Evolutionary conservation across 345 rosid genomes (phyloP), one percentile per base, ranked within the genome.

Genomic region (Citrus hindsii): DNA sequence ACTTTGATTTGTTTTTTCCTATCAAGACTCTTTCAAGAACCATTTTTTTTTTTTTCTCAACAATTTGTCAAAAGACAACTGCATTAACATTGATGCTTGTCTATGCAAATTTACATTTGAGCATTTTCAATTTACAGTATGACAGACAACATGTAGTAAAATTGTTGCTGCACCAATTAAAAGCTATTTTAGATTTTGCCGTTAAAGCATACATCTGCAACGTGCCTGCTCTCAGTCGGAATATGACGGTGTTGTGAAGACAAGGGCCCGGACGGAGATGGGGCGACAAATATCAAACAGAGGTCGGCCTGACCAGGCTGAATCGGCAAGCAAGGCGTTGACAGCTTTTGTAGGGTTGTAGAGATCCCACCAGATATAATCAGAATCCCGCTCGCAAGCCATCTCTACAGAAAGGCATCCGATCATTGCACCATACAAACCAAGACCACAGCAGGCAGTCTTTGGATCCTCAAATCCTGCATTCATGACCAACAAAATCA

Each of bases 331-430:
- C 80, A 86, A 82, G 22, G 84, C 68, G 83, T 89, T 88, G 53
- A 85, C 87, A 12, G 79, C 77, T 65, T 76, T 76, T 4, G 95
- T 89, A 1, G 93, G 93, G 80, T 86, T 91, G 81, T 87, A 88
- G 48, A 88, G 87, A 84, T 91, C 95, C 95, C 95, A 91, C 95
- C 95, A 91, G 0, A 91, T 86, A 74, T 81, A 82, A 56, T 71
- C 48, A 68, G 89, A 80, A 79, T 81, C 83, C 67, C 66, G 69
- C n/a, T 82, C 35, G 79, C 95, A 91, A 74, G 90, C 88, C 89
- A 88, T 86, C 46, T 84, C 90, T 28, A 19, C 67, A 3, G 91
- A 84, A 18, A 89, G 82, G 79, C 95, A 91, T 40, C 95, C 92
- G 0, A 91, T 76, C 66, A 65, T 73, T 16, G 81, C 88, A 6